phyloP scores from a whole-genome alignment of 768 basidiomycete genomes.

The Amyloporia xantha region DNA sequence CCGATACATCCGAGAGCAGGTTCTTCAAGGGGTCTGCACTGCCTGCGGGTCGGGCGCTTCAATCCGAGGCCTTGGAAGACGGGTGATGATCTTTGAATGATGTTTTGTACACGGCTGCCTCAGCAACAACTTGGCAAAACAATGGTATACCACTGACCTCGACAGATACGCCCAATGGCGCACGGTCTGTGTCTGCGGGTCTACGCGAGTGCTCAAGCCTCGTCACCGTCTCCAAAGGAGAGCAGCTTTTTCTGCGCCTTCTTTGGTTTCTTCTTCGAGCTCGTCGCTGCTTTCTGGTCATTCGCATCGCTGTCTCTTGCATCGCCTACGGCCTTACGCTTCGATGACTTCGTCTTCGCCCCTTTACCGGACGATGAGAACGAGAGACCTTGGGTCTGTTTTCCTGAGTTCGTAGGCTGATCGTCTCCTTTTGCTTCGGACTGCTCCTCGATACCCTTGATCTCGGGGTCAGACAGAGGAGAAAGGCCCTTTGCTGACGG shows the following conservation, averaged over 20 bases:
- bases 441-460: background rate
- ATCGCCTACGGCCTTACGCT: slow-evolving; percentile 29
- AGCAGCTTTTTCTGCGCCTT: slow-evolving; percentile 37
- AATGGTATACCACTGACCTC: too few relatives aligned
- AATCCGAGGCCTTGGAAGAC: too few relatives aligned
- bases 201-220: background rate
- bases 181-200: too few relatives aligned
- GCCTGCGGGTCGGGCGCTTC: too few relatives aligned
- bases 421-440: background rate
- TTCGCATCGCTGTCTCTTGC: slow-evolving; percentile 24
- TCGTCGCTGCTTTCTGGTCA: slow-evolving; percentile 19
- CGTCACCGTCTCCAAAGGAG: slow-evolving; percentile 47
- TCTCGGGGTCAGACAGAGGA: slow-evolving; percentile 37
- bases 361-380: slow-evolving; percentile 31
- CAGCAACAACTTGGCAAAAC: too few relatives aligned
- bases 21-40: too few relatives aligned
- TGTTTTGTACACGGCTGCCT: too few relatives aligned
- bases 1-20: too few relatives aligned
- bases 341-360: slow-evolving; percentile 20
- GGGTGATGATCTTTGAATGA: too few relatives aligned
- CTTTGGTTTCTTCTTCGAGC: slow-evolving; percentile 51
- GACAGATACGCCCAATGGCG: too few relatives aligned
- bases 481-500: slow-evolving; percentile 53
- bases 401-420: background rate
- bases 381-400: slow-evolving; percentile 24